phyloP scores from a whole-genome alignment of 2,329 filamentous ascomycete genomes.

The Phyllosticta ampelicida region DNA sequence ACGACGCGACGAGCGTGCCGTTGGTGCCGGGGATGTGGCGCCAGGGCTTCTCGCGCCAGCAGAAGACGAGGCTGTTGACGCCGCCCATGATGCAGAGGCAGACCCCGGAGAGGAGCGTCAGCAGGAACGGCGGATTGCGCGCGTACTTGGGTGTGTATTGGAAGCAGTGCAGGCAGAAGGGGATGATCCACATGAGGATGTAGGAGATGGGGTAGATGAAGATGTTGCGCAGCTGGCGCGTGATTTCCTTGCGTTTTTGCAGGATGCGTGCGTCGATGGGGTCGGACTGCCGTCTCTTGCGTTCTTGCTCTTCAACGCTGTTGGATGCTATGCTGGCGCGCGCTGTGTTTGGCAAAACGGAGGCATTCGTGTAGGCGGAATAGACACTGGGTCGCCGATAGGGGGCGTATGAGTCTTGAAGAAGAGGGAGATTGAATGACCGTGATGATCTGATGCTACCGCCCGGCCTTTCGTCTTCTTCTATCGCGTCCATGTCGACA shows the following conservation, averaged over 20 bases:
- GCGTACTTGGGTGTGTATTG: constrained; percentile 46
- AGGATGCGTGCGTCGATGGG: background rate
- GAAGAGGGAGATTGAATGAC: background rate
- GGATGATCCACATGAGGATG: constrained; percentile 59
- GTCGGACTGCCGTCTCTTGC: background rate
- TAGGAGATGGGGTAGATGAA: constrained; percentile 71
- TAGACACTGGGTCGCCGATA: background rate
- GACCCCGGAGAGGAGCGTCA: constrained; percentile 46
- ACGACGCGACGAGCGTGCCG: constrained; percentile 32
- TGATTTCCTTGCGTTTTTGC: constrained; percentile 44
- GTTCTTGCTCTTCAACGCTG: background rate
- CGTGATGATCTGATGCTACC: background rate
- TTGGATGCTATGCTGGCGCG: background rate
- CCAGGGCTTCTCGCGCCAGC: constrained; percentile 62
- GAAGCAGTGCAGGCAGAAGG: constrained; percentile 55
- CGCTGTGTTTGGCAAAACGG: background rate
- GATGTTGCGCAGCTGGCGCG: constrained; percentile 57
- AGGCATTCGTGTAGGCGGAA: background rate
- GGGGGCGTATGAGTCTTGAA: background rate
- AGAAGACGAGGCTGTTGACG: constrained; percentile 59
- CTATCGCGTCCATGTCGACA: background rate
- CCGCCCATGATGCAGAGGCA: constrained; percentile 56
- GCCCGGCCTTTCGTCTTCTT: background rate
- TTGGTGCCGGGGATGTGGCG: constrained; percentile 39
- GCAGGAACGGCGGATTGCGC: constrained; percentile 42